Conservation (phyloP, 129 eudicot species). For the Flaveria bidentis region DNA sequence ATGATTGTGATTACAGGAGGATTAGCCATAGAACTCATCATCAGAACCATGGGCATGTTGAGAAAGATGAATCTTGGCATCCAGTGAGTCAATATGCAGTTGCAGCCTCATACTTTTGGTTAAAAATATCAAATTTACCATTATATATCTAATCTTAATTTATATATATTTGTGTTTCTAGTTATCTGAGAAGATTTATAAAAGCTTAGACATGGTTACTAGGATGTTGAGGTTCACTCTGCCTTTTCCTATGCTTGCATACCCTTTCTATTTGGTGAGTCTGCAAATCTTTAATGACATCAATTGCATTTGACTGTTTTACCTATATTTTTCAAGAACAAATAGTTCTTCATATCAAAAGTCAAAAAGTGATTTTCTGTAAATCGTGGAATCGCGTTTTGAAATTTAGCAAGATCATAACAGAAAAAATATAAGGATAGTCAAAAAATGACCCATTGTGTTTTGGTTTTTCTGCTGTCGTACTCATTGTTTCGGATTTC, state of each 20-base stretch:
- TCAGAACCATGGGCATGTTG: conserved; percentile 51
- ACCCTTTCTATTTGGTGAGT: conserved; percentile 93
- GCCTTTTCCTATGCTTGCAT: conserved; percentile 95
- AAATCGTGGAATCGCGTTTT: not conserved
- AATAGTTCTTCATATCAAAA: not conserved
- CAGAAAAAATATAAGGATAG: not conserved
- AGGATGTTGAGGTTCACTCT: conserved; percentile 70
- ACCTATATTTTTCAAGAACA: not conserved
- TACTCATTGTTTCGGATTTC: conserved; percentile 20
- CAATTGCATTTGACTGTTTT: not conserved
- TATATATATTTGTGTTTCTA: conserved; percentile 22
- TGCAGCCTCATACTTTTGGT: conserved; percentile 3
- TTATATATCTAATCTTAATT: conserved; percentile 6
- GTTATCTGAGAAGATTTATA: conserved; percentile 75
- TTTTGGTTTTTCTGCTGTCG: conserved; percentile 1
- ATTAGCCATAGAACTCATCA: conserved; percentile 49
- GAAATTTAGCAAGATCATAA: not conserved
- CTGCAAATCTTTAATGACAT: not conserved
- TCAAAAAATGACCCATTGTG: conserved; percentile 18
- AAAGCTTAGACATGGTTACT: conserved; percentile 54
- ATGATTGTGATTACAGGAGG: conserved; percentile 45
- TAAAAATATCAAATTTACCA: not conserved
- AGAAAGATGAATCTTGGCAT: conserved; percentile 46
- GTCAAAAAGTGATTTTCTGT: not conserved
- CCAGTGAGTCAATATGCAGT: conserved; percentile 35